Conservation (phyloP, 2,329 filamentous ascomycete genomes). For the Fusarium decemcellulare region DNA sequence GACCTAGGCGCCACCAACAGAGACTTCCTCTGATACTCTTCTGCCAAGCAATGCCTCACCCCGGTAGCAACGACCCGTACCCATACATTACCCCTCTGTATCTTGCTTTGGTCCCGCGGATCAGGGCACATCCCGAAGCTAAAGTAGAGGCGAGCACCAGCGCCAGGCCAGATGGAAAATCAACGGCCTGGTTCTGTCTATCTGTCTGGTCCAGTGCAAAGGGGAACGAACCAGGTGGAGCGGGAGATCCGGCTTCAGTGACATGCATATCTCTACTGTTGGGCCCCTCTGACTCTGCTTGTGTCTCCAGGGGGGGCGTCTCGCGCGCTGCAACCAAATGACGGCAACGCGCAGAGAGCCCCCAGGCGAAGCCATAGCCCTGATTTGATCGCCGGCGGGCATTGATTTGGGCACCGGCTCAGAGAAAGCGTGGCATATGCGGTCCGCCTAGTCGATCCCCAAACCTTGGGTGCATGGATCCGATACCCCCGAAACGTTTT, state of each 20-base stretch:
- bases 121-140: background rate
- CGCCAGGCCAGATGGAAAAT: too few species aligned
- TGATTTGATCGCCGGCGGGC: constrained; percentile 18
- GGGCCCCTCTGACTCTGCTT: background rate
- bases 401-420: constrained; percentile 8
- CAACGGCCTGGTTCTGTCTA: background rate
- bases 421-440: constrained; percentile 13
- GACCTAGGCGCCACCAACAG: constrained; percentile 22
- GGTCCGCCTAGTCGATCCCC: constrained; percentile 16
- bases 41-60: background rate
- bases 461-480: constrained; percentile 38
- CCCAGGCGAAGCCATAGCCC: constrained; percentile 3
- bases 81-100: background rate
- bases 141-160: background rate
- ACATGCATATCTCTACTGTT: constrained; percentile 34
- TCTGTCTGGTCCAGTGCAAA: background rate
- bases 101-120: background rate
- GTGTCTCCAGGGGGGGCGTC: background rate
- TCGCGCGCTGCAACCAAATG: constrained; percentile 14
- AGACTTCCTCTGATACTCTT: background rate
- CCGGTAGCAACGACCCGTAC: background rate
- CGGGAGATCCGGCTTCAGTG: constrained; percentile 23
- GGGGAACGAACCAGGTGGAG: constrained; percentile 10
- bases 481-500: constrained; percentile 17
- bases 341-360: constrained; percentile 18